Evolutionary conservation across 2,329 filamentous ascomycete species (phyloP), one percentile per base, ranked within the genome.

Genomic region (Diaporthe sp.): DNA sequence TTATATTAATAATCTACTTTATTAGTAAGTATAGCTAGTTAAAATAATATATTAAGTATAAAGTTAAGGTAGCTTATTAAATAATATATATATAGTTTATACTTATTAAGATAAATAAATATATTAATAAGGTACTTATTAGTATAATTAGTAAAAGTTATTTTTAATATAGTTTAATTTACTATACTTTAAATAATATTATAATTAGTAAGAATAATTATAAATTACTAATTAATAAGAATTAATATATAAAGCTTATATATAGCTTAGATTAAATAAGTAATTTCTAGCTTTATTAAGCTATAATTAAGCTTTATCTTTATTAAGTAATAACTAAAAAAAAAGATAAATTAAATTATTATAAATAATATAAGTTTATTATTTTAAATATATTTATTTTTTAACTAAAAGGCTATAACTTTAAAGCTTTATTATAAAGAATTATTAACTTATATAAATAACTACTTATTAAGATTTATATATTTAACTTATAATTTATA

Each of bases 151-250:
- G 15, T 61, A 61, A 17, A 61, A 22, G 19, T 28, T 13, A 35
- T 72, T 64, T 72, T 71, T 52, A 52, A 64, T 25, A 25, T 2
- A 13, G 64, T 47, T 35, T 72, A 61, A 50, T 72, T 28, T 5
- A 30, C 64, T 17, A 72, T n/a, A n/a, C n/a, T n/a, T n/a, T n/a
- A n/a, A n/a, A n/a, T n/a, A n/a, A n/a, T 15, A 72, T 47, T 30
- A 64, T 13, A 19, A 72, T 35, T 3, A 10, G 38, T n/a, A 9
- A 64, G 10, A 50, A 33, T 12, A 35, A 72, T 28, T 22, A n/a
- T n/a, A n/a, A n/a, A n/a, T n/a, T n/a, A n/a, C n/a, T n/a, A n/a
- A n/a, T 5, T 12, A 52, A 12, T 22, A 35, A 72, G 15, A 22
- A 72, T 52, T 17, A 33, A n/a, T n/a, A n/a, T 61, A 30, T 57